Percentiles rank a stretch among this genome's conserved stretches.
phyloP scores from a whole-genome alignment of 1,139 yeast genomes.

The Yamadazyma atmosphaerica region DNA sequence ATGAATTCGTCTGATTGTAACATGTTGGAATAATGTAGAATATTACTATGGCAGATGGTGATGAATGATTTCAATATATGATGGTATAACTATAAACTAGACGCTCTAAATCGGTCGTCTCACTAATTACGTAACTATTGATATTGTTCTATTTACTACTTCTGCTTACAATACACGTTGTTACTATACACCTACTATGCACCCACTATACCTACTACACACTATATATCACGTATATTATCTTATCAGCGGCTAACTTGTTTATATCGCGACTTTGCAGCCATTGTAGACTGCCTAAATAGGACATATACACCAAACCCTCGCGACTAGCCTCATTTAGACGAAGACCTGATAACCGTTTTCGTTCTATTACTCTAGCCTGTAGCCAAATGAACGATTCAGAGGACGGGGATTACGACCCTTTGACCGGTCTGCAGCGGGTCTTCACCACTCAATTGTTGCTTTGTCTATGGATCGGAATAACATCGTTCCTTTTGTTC shows the following conservation, averaged over 20 bases:
- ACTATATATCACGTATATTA: too few species aligned
- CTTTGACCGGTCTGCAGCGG: constrained; percentile 43
- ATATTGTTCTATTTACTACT: too few species aligned
- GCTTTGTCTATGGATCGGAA: constrained; percentile 38
- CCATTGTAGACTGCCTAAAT: neutral
- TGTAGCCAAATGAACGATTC: neutral
- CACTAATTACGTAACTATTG: too few species aligned
- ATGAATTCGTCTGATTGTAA: neutral
- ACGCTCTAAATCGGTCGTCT: too few species aligned
- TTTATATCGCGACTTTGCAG: neutral
- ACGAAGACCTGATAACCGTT: neutral
- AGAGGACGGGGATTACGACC: constrained; percentile 18
- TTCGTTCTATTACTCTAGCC: neutral
- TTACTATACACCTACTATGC: too few species aligned
- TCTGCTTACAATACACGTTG: too few species aligned
- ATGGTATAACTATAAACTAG: too few species aligned
- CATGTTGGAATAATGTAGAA: neutral
- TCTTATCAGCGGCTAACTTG: too few species aligned
- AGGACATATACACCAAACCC: neutral
- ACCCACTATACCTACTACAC: too few species aligned
- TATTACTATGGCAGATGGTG: too few species aligned
- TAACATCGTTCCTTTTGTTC: constrained; percentile 36
- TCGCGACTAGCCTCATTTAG: neutral
- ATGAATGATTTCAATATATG: too few species aligned
- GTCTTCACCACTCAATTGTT: constrained; percentile 46